Base-by-base conservation (phyloP, 352 stramenopile species). In the Globisporangium carolinianum region DNA sequence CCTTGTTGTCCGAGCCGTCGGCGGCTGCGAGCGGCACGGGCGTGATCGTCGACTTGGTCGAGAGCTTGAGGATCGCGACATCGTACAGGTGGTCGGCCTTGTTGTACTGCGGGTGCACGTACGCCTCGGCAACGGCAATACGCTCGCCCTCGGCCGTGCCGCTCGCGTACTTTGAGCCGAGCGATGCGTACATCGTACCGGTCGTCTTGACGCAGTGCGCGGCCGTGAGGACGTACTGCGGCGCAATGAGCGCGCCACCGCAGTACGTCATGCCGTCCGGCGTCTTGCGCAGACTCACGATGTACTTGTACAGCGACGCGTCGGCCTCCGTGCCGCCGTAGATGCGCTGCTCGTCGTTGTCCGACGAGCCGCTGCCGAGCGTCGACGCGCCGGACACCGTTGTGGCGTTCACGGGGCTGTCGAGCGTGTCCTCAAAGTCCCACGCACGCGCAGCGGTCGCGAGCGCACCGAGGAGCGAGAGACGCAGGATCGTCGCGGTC, bases 201-300 rank as follows among this genome's bases (percentile, higher is more conserved):
- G 35, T 67, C 51, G 62, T 70, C 62, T 79, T 78, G 47, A 86
- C 74, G 63, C 82, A 91, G 58, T 91, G 82, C 8, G 67, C 82
- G n/a, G 82, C 82, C 42, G 79, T 91, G 42, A 89, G 60, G 8
- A 91, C 72, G 51, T 88, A 89, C 62, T 78, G 66, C 47, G 72
- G 62, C 7, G 79, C 65, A 51, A 91, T 73, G 1, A 91, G 75
- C 36, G 75, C 66, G 14, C 75, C 82, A n/a, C 79, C 82, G 53
- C 82, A 91, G 67, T 80, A 90, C 11, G 73, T 82, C 51, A 58
- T 62, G 47, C 60, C 66, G 4, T 62, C 68, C 8, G 62, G 57
- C 32, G 68, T 66, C 63, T 75, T 67, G 51, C 78, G 78, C 35
- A 88, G 58, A 59, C 72, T 81, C 51, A 82, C 73, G 47, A 83